Evolutionary conservation across 176 grass and related monocot species (phyloP), one percentile per base, ranked within the genome.

Genomic region (Aegilops longissima): DNA sequence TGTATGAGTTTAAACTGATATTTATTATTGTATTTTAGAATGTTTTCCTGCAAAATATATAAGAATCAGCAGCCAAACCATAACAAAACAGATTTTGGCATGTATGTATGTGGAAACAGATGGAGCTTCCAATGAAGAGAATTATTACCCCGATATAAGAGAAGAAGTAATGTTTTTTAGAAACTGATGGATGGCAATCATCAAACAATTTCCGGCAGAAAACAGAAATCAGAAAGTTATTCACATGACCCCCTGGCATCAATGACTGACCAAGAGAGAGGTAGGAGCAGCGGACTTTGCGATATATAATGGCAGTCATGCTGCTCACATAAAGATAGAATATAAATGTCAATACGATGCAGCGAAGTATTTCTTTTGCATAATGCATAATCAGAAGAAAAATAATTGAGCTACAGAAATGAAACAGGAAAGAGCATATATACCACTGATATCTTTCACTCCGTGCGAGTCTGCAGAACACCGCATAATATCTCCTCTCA

Each of bases 151-250:
- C 27, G 17, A 77, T 56, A 77, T 77, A 77, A 54, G 47, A 77
- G 27, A 76, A 76, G 27, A 77, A 56, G 73, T 54, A 34, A 12
- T 77, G 73, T 27, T 77, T 77, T 56, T 56, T 56, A 29, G 73
- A 77, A 77, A 77, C 27, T 12, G 47, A 77, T 17, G 45, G 47
- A 33, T 77, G 73, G 47, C 45, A 77, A 33, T 77, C 73, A 56
- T 77, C 73, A 56, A 54, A 77, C 47, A 77, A 49, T 77, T 77
- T 77, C 73, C 47, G 73, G 47, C 73, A 77, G 49, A 77, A 49
- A 77, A 52, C 47, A 56, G 73, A 77, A 33, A 77, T 77, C 73
- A 77, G 20, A 56, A 33, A 56, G 45, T 77, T 77, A 21, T 77
- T 77, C 47, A 77, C 73, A 33, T 77, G 73, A 77, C 73, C 73